Base-by-base conservation (phyloP, 129 eudicot species). In the Lactuca sativa region DNA sequence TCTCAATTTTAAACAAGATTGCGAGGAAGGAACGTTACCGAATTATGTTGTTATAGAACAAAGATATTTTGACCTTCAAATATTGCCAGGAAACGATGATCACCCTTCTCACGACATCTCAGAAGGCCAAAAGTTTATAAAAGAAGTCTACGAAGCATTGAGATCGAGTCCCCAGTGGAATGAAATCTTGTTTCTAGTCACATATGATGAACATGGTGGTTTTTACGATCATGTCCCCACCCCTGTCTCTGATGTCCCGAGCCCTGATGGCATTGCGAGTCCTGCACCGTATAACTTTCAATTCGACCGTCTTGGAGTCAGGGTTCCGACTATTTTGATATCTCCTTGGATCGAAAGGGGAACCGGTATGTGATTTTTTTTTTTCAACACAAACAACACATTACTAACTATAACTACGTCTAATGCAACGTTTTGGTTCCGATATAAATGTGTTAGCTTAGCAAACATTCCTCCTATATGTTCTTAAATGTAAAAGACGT, bases 151-250 rank as follows among this genome's bases (percentile, higher is more conserved):
- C n/a, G 98, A 92, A 69, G 77, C 96, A 11, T 62, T 92, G 68
- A 86, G 98, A 70, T 86, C 95, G 55, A 92, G 98, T 69, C 98
- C 98, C 2, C 98, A 92, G 66, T 92, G 98, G 98, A 83, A 86
- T 4, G 88, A 92, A 51, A 86, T 85, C 8, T 67, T 92, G 59
- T 86, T 92, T 72, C 48, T 92, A 14, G 68, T 92, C 31, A 68
- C 83, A 49, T 92, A 92, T 30, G 98, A 92, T 21, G 98, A 92
- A 67, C 98, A 92, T 74, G 98, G 96, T 66, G 98, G 98, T 49
- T 92, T 92, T 67, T 92, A 86, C 62, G 98, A 92, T 68, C 98
- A 92, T 72, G 96, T 92, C 31, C 96, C 98, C 0, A 79, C 98
- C 1, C 98, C 98, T 3, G 60, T 65, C 31, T 69, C 59, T 0